Conservation (phyloP, 1,284 basidiomycete genomes). For the Inonotus obliquus region DNA sequence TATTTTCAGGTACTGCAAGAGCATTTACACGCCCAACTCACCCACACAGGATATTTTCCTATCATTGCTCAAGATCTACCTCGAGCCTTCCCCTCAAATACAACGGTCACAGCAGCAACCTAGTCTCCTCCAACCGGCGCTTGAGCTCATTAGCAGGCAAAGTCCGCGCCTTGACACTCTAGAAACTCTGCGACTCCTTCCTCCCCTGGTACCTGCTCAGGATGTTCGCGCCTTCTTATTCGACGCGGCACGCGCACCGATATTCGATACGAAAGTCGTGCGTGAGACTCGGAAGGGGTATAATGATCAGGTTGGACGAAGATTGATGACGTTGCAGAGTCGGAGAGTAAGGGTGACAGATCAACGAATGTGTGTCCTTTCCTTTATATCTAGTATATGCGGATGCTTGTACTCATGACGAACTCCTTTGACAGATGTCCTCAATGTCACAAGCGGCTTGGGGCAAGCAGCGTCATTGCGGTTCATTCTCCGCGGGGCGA, state of each 20-base stretch:
- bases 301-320: conserved; percentile 68
- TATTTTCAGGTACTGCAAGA: conserved; percentile 74
- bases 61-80: conserved; percentile 82
- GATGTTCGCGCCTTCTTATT: conserved; percentile 79
- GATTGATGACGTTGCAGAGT: conserved; percentile 71
- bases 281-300: conserved; percentile 65
- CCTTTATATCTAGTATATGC: background rate
- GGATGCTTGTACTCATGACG: background rate
- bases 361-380: conserved; percentile 73
- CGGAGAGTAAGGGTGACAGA: conserved; percentile 89
- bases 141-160: conserved; percentile 81
- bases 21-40: conserved; percentile 60
- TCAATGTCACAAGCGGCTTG: conserved; percentile 92
- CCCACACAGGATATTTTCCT: conserved; percentile 72
- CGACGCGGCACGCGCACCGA: conserved; percentile 63
- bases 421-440: conserved; percentile 66
- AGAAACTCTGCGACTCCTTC: conserved; percentile 80
- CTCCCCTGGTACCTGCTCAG: conserved; percentile 78
- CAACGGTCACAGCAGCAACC: conserved; percentile 29
- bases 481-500: conserved; percentile 90
- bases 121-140: conserved; percentile 70
- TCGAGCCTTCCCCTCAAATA: conserved; percentile 52
- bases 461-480: conserved; percentile 91
- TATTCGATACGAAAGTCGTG: conserved; percentile 67
- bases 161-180: conserved; percentile 76